Evolutionary conservation across 2,329 filamentous ascomycete genomes (phyloP).

Genomic region (Metarhizium anisopliae): DNA sequence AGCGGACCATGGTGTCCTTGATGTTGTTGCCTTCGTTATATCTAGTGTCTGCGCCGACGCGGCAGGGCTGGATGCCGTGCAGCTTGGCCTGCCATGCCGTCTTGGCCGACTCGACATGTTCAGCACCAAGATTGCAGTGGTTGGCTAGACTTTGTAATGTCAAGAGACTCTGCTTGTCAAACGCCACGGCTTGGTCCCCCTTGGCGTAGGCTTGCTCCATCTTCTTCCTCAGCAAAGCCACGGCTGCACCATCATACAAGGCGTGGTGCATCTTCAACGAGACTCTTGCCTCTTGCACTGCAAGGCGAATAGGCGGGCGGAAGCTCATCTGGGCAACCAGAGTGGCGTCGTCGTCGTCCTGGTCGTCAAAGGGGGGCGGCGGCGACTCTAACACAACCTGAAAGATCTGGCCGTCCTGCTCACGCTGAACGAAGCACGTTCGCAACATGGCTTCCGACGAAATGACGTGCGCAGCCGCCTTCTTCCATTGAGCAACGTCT

Average conservation of each 20-base stretch:
- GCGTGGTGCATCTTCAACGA: constrained; percentile 14
- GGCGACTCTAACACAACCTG: constrained; percentile 11
- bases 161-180: neutral
- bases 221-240: neutral
- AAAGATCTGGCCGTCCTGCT: constrained; percentile 11
- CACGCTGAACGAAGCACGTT: constrained; percentile 11
- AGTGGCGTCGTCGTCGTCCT: neutral
- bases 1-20: neutral
- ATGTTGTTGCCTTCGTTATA: neutral
- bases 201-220: constrained; percentile 1
- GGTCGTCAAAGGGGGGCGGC: constrained; percentile 5
- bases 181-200: neutral
- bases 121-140: neutral
- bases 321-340: constrained; percentile 7
- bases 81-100: constrained; percentile 4
- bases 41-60: neutral
- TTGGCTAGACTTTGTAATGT: neutral
- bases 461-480: constrained; percentile 6
- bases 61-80: neutral
- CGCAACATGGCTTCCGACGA: constrained; percentile 12
- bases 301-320: constrained; percentile 6
- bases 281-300: constrained; percentile 4
- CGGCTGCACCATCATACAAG: constrained; percentile 13
- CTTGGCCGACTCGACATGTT: constrained; percentile 1
- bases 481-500: constrained; percentile 8